Conservation (phyloP, 208 protist genomes). For the Acanthamoeba healyi region DNA sequence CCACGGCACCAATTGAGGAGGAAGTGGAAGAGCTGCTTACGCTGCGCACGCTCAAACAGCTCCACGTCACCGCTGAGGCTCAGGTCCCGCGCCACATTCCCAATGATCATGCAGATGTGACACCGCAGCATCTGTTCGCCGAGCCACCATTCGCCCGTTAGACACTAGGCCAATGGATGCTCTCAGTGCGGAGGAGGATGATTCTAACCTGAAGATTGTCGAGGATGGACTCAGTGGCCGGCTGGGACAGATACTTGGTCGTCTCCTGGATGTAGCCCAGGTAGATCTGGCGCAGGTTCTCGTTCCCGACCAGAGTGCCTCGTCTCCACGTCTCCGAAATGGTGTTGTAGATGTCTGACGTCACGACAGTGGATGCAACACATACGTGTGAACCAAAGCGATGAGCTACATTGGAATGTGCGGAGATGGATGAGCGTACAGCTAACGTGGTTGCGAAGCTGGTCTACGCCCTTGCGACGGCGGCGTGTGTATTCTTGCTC, state of each 20-base stretch:
- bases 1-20: slow-evolving; percentile 68
- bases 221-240: slow-evolving; percentile 48
- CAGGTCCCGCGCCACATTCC: slow-evolving; percentile 49
- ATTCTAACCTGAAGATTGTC: slow-evolving; percentile 50
- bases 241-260: slow-evolving; percentile 61
- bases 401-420: no score
- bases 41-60: slow-evolving; percentile 42
- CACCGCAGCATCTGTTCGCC: background rate
- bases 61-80: background rate
- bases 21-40: slow-evolving; percentile 58
- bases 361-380: background rate
- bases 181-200: background rate
- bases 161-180: no score
- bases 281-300: slow-evolving; percentile 57
- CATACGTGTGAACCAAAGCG: background rate
- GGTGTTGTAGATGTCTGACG: slow-evolving; percentile 38
- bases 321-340: slow-evolving; percentile 60
- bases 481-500: slow-evolving; percentile 51
- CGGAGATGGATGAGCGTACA: slow-evolving; percentile 12
- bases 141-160: background rate
- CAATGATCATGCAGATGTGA: slow-evolving; percentile 54
- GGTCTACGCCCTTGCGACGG: slow-evolving; percentile 47
- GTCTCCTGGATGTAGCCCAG: slow-evolving; percentile 67
- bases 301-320: slow-evolving; percentile 43
- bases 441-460: slow-evolving; percentile 56